Conservation (phyloP, 495 filamentous ascomycete species). For the Aspergillus panamensis region DNA sequence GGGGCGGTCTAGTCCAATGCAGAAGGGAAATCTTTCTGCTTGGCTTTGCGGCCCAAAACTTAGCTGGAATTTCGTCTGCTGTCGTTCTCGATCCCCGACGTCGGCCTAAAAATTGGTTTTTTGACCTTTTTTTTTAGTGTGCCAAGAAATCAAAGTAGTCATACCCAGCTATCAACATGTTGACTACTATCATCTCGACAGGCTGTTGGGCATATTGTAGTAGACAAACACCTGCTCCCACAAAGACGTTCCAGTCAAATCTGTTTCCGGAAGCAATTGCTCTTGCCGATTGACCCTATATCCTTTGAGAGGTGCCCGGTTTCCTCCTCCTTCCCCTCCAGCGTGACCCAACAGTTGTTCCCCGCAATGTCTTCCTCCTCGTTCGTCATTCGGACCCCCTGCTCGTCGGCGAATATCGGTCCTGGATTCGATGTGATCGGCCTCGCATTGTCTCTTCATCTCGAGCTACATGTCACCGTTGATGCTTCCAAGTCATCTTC, state of each 20-base stretch:
- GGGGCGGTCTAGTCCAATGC: not conserved
- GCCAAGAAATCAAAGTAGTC: constrained; percentile 28
- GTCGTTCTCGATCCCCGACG: constrained; percentile 23
- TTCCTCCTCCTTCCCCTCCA: not conserved
- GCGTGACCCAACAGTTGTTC: not conserved
- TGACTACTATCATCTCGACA: not conserved
- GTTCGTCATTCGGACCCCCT: constrained; percentile 66
- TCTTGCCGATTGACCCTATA: not conserved
- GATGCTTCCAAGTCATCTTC: constrained; percentile 52
- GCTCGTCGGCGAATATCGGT: constrained; percentile 93
- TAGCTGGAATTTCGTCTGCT: constrained; percentile 10
- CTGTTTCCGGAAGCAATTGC: not conserved
- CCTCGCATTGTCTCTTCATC: constrained; percentile 83
- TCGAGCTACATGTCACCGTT: constrained; percentile 76
- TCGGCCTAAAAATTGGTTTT: constrained; percentile 23
- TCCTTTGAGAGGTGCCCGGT: not conserved
- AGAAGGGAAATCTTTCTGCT: constrained; percentile 3
- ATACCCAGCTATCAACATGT: constrained; percentile 25
- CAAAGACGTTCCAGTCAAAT: not conserved
- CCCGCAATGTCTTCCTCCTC: constrained; percentile 39
- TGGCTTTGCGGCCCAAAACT: constrained; percentile 11
- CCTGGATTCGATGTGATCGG: constrained; percentile 98
- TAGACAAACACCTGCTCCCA: not conserved
- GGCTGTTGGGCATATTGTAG: not conserved
- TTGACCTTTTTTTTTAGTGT: constrained; percentile 21